Evolutionary conservation across 345 rosid genomes (phyloP).

Genomic region (Linum tenue): DNA sequence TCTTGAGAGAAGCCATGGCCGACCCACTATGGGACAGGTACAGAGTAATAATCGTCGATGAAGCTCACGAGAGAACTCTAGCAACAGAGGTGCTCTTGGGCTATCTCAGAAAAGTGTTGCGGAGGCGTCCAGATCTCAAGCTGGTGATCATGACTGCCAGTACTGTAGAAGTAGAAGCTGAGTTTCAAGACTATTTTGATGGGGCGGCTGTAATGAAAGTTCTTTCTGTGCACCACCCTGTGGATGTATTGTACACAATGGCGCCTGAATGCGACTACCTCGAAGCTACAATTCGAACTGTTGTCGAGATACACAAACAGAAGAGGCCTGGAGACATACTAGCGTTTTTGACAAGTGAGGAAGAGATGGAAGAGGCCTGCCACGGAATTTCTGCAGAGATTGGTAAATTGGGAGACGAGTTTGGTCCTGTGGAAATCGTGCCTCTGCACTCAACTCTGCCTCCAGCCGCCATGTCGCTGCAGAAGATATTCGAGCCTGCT

Average conservation of each 20-base stretch:
- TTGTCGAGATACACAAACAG: conserved; percentile 68
- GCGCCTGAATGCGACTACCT: conserved; percentile 91
- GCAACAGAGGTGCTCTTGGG: conserved; percentile 91
- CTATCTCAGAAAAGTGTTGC: conserved; percentile 78
- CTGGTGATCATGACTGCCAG: conserved; percentile 97
- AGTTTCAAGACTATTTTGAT: conserved; percentile 87
- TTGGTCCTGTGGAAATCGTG: conserved; percentile 79
- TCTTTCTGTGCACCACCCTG: conserved; percentile 88
- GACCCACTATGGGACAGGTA: conserved; percentile 95
- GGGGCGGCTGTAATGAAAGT: conserved; percentile 80
- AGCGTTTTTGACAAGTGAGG: conserved; percentile 96
- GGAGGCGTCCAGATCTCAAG: conserved; percentile 71
- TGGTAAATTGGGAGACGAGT: conserved; percentile 73
- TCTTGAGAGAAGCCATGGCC: conserved; percentile 93
- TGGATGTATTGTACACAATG: conserved; percentile 80
- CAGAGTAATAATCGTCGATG: conserved; percentile 91
- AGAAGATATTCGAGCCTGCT: conserved; percentile 88
- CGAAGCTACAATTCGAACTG: conserved; percentile 80
- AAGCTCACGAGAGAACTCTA: conserved; percentile 94
- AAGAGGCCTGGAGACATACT: conserved; percentile 61
- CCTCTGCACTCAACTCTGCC: conserved; percentile 97
- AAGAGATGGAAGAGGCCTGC: conserved; percentile 97
- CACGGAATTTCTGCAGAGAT: conserved; percentile 55
- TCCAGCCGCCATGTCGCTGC: conserved; percentile 68
- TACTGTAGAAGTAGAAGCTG: conserved; percentile 76